Evolutionary conservation across 73 alveolate species (phyloP).

Genomic region (Breviolum minutum): DNA sequence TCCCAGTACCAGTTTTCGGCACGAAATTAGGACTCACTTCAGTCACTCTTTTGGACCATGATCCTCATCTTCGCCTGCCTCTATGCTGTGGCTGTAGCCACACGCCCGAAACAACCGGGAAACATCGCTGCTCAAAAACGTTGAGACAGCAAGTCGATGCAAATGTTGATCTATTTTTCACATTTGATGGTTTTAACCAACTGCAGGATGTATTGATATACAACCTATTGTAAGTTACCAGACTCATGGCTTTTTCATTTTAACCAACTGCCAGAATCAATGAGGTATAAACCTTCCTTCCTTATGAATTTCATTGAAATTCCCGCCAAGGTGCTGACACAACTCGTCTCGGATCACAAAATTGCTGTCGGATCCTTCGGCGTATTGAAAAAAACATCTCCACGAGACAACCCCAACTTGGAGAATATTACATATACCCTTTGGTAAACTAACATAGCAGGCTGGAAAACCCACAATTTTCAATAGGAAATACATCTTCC

Average conservation of each 20-base stretch:
- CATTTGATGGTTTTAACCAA: not conserved
- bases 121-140: not conserved
- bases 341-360: slow-evolving; percentile 84
- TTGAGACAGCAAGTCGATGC: too few species aligned
- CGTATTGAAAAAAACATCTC: not conserved
- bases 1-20: too few species aligned
- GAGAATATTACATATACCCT: too few species aligned
- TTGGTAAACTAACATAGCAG: too few species aligned
- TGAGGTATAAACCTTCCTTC: too few species aligned
- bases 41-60: slow-evolving; percentile 91
- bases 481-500: too few species aligned
- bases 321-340: slow-evolving; percentile 42
- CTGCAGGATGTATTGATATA: not conserved
- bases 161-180: not conserved
- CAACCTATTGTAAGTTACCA: not conserved
- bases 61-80: slow-evolving; percentile 86
- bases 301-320: not conserved
- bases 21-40: slow-evolving; percentile 50
- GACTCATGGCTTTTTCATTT: too few species aligned
- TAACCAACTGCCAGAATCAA: too few species aligned
- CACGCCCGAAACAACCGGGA: too few species aligned
- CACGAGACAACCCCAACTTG: not conserved
- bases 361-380: slow-evolving; percentile 54
- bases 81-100: slow-evolving; percentile 46
- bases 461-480: too few species aligned